Conservation (phyloP, 352 stramenopile genomes). For the Pythium apleroticum region DNA sequence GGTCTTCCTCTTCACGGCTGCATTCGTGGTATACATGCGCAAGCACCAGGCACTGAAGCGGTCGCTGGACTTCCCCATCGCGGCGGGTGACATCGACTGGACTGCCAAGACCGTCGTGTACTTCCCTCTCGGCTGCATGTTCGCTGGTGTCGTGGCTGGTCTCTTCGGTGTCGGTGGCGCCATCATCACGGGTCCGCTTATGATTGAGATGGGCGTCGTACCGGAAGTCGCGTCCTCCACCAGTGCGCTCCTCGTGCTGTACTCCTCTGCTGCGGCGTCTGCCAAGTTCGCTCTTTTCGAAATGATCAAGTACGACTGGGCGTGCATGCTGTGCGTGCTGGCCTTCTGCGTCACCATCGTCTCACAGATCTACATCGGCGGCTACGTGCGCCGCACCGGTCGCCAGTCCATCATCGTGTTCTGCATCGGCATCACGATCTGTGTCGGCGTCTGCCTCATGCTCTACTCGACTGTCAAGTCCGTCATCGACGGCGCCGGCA, state of each 20-base stretch:
- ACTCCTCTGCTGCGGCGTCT: constrained; percentile 42
- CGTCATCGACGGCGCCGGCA: constrained; percentile 37
- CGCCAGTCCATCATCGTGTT: constrained; percentile 57
- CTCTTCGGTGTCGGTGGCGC: constrained; percentile 57
- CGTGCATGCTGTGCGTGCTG: constrained; percentile 34
- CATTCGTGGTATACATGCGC: constrained; percentile 34
- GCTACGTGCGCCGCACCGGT: constrained; percentile 49
- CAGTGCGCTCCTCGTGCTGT: constrained; percentile 54
- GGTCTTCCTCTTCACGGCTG: constrained; percentile 43
- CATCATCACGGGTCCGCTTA: constrained; percentile 56
- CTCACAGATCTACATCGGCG: constrained; percentile 50
- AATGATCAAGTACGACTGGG: constrained; percentile 52
- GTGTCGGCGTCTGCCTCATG: constrained; percentile 47
- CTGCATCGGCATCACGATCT: constrained; percentile 45
- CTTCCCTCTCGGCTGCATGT: constrained; percentile 40
- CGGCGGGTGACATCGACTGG: constrained; percentile 47
- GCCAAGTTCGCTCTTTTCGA: constrained; percentile 57
- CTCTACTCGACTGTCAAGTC: constrained; percentile 49
- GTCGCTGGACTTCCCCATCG: constrained; percentile 38
- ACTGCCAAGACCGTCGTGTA: constrained; percentile 33
- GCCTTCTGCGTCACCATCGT: constrained; percentile 48
- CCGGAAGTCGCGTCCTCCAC: constrained; percentile 51
- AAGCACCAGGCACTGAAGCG: constrained; percentile 42
- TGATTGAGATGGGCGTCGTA: constrained; percentile 59
- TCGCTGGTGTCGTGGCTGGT: constrained; percentile 47